Evolutionary conservation across 83 land plant species (phyloP).

Genomic region (Picea abies): DNA sequence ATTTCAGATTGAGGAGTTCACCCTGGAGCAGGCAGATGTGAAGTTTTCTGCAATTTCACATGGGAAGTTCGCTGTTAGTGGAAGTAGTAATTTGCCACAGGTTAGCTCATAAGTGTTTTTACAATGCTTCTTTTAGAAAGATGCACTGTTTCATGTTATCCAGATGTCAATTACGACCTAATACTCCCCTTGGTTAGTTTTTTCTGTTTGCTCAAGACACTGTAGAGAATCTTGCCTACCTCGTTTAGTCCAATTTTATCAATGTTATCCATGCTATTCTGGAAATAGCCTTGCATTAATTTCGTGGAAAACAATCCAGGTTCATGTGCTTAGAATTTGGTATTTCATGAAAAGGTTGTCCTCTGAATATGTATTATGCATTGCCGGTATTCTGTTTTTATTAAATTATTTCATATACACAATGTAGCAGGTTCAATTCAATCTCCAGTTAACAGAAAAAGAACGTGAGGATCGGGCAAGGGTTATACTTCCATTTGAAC

Average conservation of each 20-base stretch:
- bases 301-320: background rate
- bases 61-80: constrained; percentile 27
- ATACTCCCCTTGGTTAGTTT: background rate
- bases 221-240: background rate
- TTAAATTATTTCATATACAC: background rate
- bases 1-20: constrained; percentile 44
- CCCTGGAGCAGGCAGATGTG: constrained; percentile 42
- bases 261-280: background rate
- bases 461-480: constrained; percentile 74
- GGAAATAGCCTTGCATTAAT: background rate
- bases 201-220: background rate
- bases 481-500: constrained; percentile 93
- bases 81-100: constrained; percentile 52
- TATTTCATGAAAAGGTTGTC: background rate
- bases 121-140: background rate
- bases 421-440: constrained; percentile 73
- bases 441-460: constrained; percentile 71
- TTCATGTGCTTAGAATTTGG: background rate
- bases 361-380: background rate
- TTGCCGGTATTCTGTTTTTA: no score
- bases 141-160: constrained; percentile 7
- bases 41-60: constrained; percentile 37
- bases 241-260: background rate
- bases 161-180: background rate
- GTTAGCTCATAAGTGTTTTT: constrained; percentile 23